Conservation (phyloP, 805 yeast species). For the Zygosaccharomyces bisporus region DNA sequence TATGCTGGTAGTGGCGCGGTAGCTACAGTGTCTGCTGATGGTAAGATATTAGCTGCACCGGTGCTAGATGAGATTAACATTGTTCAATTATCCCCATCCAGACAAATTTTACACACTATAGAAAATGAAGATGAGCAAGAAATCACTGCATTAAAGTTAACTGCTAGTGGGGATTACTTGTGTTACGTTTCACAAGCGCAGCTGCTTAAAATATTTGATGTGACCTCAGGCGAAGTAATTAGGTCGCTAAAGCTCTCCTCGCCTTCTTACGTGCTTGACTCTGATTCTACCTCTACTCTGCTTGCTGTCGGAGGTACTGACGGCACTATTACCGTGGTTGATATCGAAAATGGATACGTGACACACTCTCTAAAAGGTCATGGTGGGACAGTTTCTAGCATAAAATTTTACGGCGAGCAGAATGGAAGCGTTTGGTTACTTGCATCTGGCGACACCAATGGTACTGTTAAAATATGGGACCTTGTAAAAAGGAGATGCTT, state of each 20-base stretch:
- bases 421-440: conserved; percentile 72
- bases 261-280: conserved; percentile 74
- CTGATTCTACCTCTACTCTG: conserved; percentile 77
- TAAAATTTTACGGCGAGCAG: conserved; percentile 68
- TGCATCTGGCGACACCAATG: conserved; percentile 65
- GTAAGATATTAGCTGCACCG: conserved; percentile 69
- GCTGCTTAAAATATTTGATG: conserved; percentile 61
- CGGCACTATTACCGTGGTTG: conserved; percentile 89
- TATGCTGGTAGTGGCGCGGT: conserved; percentile 77
- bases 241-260: conserved; percentile 62
- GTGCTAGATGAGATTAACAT: conserved; percentile 72
- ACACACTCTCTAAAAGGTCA: conserved; percentile 94
- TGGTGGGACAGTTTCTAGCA: conserved; percentile 78
- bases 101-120: conserved; percentile 46
- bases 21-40: conserved; percentile 63
- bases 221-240: conserved; percentile 38
- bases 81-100: conserved; percentile 50
- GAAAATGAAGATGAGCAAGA: conserved; percentile 81
- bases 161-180: conserved; percentile 69
- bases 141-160: conserved; percentile 67
- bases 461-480: conserved; percentile 59
- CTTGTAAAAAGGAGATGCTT: conserved; percentile 65
- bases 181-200: conserved; percentile 82
- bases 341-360: conserved; percentile 77
- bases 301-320: conserved; percentile 95